A percentile compares a stretch with the other conserved stretches of the same genome.
Evolutionary conservation across 495 filamentous ascomycete species (phyloP).

Genomic region (Podospora pseudopauciseta): DNA sequence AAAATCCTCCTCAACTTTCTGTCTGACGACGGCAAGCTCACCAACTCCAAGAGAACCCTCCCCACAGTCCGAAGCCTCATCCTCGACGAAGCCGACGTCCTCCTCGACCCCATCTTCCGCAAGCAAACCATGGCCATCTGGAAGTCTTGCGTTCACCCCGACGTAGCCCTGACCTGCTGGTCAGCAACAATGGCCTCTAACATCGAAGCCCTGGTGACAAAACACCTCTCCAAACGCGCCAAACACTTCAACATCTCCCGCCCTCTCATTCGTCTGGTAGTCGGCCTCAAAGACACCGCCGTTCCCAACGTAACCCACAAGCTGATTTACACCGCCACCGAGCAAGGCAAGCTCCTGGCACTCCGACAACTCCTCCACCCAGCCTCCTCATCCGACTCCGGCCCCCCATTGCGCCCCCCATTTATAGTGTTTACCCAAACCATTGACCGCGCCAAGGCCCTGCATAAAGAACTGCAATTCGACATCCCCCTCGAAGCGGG

Average conservation of each 20-base stretch:
- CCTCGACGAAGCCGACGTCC: conserved; percentile 91
- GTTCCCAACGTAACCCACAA: conserved; percentile 87
- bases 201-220: conserved; percentile 69
- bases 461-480: conserved; percentile 87
- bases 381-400: conserved; percentile 51
- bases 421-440: conserved; percentile 95
- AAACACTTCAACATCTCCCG: conserved; percentile 39
- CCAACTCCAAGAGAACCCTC: conserved; percentile 46
- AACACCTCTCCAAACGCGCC: conserved; percentile 53
- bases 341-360: conserved; percentile 88
- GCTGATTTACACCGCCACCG: conserved; percentile 85
- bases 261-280: conserved; percentile 75
- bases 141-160: conserved; percentile 64
- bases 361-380: conserved; percentile 90
- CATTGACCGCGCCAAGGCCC: conserved; percentile 79
- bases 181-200: conserved; percentile 95
- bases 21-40: conserved; percentile 41
- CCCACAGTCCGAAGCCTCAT: conserved; percentile 68
- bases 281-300: conserved; percentile 92
- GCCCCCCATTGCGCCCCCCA: conserved; percentile 69
- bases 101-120: conserved; percentile 85
- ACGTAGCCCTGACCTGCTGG: conserved; percentile 76
- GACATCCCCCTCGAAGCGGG: conserved; percentile 88
- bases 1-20: conserved; percentile 72
- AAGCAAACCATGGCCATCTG: conserved; percentile 88